These are phyloP conservation scores for Fragilariopsis cylindrus DNA, from an alignment of 108 stramenopile species.

Conservation along the genomic window DNA sequence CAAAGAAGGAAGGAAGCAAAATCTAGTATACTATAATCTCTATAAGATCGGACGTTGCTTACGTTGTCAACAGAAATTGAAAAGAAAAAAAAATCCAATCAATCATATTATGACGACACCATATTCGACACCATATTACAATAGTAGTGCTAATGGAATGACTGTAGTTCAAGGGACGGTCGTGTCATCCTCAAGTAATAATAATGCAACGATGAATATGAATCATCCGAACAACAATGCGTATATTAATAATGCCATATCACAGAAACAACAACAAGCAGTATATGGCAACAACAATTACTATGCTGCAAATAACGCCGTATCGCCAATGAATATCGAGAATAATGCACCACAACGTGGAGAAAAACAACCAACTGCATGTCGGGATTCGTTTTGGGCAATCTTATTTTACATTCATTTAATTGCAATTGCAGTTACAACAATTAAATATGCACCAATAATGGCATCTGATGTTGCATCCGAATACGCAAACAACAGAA, in stretches of 20 bases:
- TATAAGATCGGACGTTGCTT: no score
- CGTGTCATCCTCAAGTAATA: background rate
- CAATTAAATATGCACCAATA: conserved; percentile 45
- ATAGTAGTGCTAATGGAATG: background rate
- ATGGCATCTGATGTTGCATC: conserved; percentile 54
- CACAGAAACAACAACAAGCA: conserved; percentile 1
- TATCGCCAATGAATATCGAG: background rate
- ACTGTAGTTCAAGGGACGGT: conserved; percentile 10
- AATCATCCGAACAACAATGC: background rate
- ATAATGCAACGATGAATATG: background rate
- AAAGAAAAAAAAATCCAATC: no score
- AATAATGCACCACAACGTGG: conserved; percentile 13
- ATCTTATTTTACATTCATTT: conserved; percentile 68
- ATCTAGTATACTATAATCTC: no score
- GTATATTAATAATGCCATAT: background rate
- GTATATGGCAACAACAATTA: background rate
- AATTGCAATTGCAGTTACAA: conserved; percentile 41
- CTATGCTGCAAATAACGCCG: background rate
- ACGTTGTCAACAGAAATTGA: no score
- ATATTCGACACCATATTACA: conserved; percentile 4
- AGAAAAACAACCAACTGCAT: conserved; percentile 51
- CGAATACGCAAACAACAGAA: background rate
- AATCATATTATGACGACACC: no score
- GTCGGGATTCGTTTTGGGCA: conserved; percentile 64
- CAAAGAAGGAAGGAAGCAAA: no score